Base-by-base conservation (phyloP, 805 yeast species). In the Wickerhamiella brachini region DNA sequence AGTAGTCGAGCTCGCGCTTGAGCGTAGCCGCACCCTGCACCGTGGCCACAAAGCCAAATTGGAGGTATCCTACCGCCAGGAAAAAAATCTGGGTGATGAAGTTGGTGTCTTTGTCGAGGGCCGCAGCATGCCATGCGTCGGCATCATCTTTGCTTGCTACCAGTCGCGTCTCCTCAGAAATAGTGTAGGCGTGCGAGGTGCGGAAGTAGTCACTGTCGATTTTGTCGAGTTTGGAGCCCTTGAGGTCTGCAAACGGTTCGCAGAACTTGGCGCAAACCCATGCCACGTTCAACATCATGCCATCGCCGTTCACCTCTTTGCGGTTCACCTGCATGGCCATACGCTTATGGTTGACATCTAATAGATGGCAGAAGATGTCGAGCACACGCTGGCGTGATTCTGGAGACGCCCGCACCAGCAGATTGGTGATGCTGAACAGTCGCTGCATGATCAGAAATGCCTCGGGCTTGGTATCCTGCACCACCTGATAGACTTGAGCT, bases 81-180 rank as follows among this genome's bases (percentile, higher is more conserved):
- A 75, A 93, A 65, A 88, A 93, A 60, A 95, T 83, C 57, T 90
- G 93, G 8, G 95, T 80, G n/a, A 93, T 86, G 64, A 93, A 93
- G 60, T 93, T 90, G n/a, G 64, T 39, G n/a, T 61, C 66, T 42
- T 67, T 68, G 5, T 72, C 66, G 59, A 76, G 78, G 58, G 76
- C 79, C 48, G 76, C 79, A 47, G 74, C 73, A 4, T 86, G 83
- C 46, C 46, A 44, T 13, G 17, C 39, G 9, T 24, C 47, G 18
- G 21, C 23, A 59, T 85, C 93, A 52, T 75, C 75, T 45, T 77
- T 72, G 34, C 93, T 84, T 1, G 95, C 76, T 57, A 85, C 81
- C 18, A 87, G 73, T 60, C 93, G 79, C 5, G 97, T 82, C 63
- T 93, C 97, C 45, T 86, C 95, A 5, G 65, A 63, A 12, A 90